Base-by-base conservation (phyloP, 192 early-diverging fungal genomes). In the Gorgonomyces haynaldii region DNA sequence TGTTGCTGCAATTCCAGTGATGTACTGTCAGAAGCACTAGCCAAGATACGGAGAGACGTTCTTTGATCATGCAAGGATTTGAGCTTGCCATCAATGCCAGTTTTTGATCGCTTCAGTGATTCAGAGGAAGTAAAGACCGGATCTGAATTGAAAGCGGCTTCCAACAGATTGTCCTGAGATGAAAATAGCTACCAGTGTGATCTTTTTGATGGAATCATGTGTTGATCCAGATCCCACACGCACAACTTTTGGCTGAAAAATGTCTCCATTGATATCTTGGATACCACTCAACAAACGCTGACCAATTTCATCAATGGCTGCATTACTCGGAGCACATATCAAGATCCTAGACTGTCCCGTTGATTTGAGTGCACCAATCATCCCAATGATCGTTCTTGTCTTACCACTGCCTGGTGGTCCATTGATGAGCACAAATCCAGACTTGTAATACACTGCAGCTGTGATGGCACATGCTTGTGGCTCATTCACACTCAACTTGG, bases 291-390 rank as follows among this genome's bases (percentile, higher is more conserved):
- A 84, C 9, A 98, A 45, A 8, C 94, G 76, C 50, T 86, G 83
- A 8, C 84, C 85, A 56, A 98, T 88, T 64, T 98, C 94, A 50
- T 98, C 94, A 25, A 88, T 86, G 0, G 90, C 93, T 2, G 93
- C 91, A 52, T 98, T 98, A 48, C 82, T 85, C 3, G 94, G 94
- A n/a, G 90, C 91, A 49, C 91, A 95, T 5, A 90, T 79, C 3
- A 98, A 66, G 29, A 98, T 53, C 2, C 68, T 60, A 57, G 80
- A 72, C 57, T 79, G 60, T n/a, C n/a, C 47, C 53, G 17, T 40
- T 38, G 23, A 21, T 49, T 5, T 60, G 57, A 93, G 60, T 3
- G 80, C 70, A 3, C 82, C 85, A 35, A 91, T 67, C 3, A 97
- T 62, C 1, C 81, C 80, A 16, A 97, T 57, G 56, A 97, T 91